phyloP scores from a whole-genome alignment of 1,284 basidiomycete species.

The Malassezia obtusa region DNA sequence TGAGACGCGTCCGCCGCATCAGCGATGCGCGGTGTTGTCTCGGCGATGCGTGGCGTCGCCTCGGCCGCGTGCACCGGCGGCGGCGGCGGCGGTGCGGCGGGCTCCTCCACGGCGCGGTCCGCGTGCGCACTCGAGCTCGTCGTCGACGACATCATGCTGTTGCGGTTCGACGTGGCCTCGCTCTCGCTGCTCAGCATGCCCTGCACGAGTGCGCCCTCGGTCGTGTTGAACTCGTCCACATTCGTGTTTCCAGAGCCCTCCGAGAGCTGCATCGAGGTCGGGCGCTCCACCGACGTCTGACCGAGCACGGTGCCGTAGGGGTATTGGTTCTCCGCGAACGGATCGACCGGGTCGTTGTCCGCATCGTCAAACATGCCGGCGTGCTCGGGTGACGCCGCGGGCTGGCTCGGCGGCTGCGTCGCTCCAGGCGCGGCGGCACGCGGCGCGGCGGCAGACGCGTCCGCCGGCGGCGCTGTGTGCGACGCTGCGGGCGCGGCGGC shows the following conservation, averaged over 20 bases:
- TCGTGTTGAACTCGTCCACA: constrained; percentile 5
- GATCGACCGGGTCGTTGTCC: constrained; percentile 14
- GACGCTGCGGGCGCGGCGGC: no score
- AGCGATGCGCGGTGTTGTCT: not conserved
- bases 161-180: not conserved
- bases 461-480: no score
- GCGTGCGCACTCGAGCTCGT: not conserved
- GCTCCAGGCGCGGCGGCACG: no score
- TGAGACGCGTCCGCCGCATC: not conserved
- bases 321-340: constrained; percentile 12
- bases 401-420: not conserved
- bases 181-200: not conserved
- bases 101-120: not conserved
- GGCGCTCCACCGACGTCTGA: not conserved
- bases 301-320: constrained; percentile 16
- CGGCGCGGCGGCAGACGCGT: no score
- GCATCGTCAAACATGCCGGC: constrained; percentile 16
- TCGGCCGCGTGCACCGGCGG: not conserved
- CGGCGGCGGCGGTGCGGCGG: not conserved
- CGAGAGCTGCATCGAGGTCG: not conserved
- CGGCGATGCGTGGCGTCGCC: not conserved
- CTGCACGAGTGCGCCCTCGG: constrained; percentile 11
- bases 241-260: not conserved
- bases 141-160: not conserved
- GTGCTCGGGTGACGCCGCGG: constrained; percentile 1